Evolutionary conservation across 116 monocot species (phyloP), one percentile per base, ranked within the genome.

Genomic region (Zostera marina): DNA sequence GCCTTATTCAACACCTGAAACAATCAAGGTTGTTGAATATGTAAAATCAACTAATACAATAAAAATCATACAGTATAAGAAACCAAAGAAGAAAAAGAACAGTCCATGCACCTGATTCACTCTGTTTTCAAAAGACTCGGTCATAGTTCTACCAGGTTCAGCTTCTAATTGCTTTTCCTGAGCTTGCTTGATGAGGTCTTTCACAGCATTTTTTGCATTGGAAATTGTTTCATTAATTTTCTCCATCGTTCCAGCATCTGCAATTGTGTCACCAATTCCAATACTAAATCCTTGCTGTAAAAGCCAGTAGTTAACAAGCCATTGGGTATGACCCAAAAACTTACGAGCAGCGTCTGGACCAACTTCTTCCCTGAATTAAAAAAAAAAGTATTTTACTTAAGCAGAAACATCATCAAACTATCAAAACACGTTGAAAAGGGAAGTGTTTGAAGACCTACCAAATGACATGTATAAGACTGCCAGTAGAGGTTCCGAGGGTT

Each of bases 231-330:
- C 86, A 66, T 90, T 98, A 65, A 98, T 98, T 64, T 83, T 86
- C 54, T 90, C 90, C 96, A 98, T 98, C 17, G 96, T 98, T 44
- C 86, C 71, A 41, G 82, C 90, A 73, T 98, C 96, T 40, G 96
- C 96, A 73, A 98, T 98, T 15, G 86, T 90, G 52, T 98, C 96
- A 13, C 96, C 90, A 76, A 98, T 98, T 48, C 96, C 96, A 54
- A 98, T 98, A 60, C 90, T 98, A 69, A 98, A 98, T 8, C 74
- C 96, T 47, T 83, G 63, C 66, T 98, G 96, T 60, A 98, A 65
- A 54, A 98, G 85, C 96, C 96, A 98, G 65, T 98, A 98, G 69
- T 98, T 98, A 23, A 98, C 96, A 52, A 98, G 86, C 96, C 96
- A 98, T 53, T 98, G 96, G 9, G 82, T 85, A 38, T 98, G 90